A percentile compares a stretch with the other conserved stretches of the same genome.
phyloP scores from a whole-genome alignment of 208 protist species.

The Herpetomonas samuelpessoai region DNA sequence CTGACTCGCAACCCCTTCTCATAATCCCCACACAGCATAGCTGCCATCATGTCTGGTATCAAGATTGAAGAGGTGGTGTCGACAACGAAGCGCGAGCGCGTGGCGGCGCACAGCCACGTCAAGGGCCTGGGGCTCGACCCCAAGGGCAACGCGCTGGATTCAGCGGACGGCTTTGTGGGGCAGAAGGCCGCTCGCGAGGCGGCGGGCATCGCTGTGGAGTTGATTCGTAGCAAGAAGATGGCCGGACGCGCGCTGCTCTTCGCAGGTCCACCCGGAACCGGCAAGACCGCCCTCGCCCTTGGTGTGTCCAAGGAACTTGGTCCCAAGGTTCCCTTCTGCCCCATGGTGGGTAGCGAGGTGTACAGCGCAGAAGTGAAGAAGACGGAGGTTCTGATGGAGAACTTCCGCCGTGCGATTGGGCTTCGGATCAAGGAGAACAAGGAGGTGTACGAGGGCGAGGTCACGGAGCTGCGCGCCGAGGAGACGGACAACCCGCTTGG shows the following conservation, averaged over 20 bases:
- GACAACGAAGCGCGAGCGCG: slow-evolving; percentile 94
- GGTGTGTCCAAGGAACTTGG: slow-evolving; percentile 99
- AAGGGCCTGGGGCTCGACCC: slow-evolving; percentile 97
- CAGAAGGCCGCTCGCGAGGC: slow-evolving; percentile 98
- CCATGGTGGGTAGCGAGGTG: slow-evolving; percentile 99
- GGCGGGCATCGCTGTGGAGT: slow-evolving; percentile 97
- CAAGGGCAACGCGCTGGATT: slow-evolving; percentile 82
- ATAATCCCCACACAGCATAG: too few species aligned
- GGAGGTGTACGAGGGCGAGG: slow-evolving; percentile 99
- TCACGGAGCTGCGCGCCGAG: slow-evolving; percentile 98
- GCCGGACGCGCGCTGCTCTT: slow-evolving; percentile 99
- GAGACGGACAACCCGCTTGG: slow-evolving; percentile 98
- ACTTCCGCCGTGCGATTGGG: slow-evolving; percentile 99
- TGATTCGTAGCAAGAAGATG: slow-evolving; percentile 99
- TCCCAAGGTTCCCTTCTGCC: slow-evolving; percentile 99
- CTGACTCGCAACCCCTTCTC: too few species aligned
- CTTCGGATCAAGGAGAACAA: slow-evolving; percentile 99
- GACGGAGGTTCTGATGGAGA: slow-evolving; percentile 99
- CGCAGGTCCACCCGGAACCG: slow-evolving; percentile 98
- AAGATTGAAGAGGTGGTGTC: slow-evolving; percentile 97
- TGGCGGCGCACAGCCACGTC: slow-evolving; percentile 98
- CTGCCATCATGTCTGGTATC: slow-evolving; percentile 86
- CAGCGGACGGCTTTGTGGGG: slow-evolving; percentile 97
- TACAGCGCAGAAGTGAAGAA: slow-evolving; percentile 99
- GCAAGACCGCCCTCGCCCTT: slow-evolving; percentile 97